Percentiles rank a stretch among this genome's conserved stretches.
These are phyloP conservation scores for Ascochyta lentis DNA, from an alignment of 2,329 filamentous ascomycete genomes.

Conservation along the genomic window DNA sequence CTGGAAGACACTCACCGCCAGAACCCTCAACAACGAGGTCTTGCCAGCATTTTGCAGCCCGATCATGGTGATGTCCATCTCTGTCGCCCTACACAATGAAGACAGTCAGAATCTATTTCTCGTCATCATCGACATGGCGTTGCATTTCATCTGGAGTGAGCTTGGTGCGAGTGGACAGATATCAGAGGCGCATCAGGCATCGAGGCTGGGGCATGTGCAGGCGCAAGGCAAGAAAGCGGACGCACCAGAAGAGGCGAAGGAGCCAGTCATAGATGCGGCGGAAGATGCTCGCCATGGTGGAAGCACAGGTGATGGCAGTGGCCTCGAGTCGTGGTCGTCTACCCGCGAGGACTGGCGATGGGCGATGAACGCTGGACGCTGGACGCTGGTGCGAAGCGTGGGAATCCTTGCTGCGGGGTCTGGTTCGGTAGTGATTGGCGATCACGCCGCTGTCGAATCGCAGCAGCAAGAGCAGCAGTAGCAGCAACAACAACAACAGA, in stretches of 20 bases:
- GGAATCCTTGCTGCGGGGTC: constrained; percentile 49
- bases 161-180: constrained; percentile 23
- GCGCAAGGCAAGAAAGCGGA: constrained; percentile 32
- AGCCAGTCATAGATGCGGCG: constrained; percentile 98
- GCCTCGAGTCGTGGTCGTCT: constrained; percentile 34
- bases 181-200: constrained; percentile 42
- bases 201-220: constrained; percentile 20
- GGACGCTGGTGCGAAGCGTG: constrained; percentile 38
- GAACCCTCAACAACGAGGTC: constrained; percentile 89
- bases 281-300: constrained; percentile 85
- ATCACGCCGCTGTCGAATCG: constrained; percentile 32
- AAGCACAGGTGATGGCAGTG: constrained; percentile 41
- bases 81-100: constrained; percentile 75
- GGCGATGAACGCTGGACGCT: constrained; percentile 26
- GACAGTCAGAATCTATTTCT: constrained; percentile 30
- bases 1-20: constrained; percentile 76
- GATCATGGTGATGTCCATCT: constrained; percentile 99
- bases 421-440: constrained; percentile 36
- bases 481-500: constrained; percentile 25
- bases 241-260: constrained; percentile 94
- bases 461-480: constrained; percentile 24
- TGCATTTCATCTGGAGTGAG: constrained; percentile 29
- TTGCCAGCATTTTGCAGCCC: constrained; percentile 98
- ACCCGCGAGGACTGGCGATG: constrained; percentile 35
- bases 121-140: constrained; percentile 17